Conservation (phyloP, 805 yeast species). For the Naumovozyma castellii region DNA sequence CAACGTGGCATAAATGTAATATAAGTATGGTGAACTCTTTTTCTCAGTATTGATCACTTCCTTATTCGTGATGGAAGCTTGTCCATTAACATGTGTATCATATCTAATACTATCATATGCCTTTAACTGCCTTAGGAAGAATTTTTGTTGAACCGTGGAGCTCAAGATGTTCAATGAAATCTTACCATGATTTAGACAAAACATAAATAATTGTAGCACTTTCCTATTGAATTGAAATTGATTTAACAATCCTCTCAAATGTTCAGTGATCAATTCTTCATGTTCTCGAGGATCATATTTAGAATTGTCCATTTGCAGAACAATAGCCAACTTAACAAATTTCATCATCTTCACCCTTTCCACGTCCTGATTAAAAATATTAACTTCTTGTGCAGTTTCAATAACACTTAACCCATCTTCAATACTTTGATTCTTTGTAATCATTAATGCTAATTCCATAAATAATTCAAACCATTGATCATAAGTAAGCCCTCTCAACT, state of each 20-base stretch:
- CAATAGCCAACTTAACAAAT: constrained; percentile 59
- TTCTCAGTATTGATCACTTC: constrained; percentile 34
- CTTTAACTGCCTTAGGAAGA: constrained; percentile 78
- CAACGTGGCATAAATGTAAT: constrained; percentile 71
- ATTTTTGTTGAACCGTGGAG: constrained; percentile 81
- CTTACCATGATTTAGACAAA: constrained; percentile 50
- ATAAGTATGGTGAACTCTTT: constrained; percentile 54
- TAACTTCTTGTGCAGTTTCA: constrained; percentile 66
- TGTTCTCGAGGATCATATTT: constrained; percentile 32
- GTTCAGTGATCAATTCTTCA: constrained; percentile 42
- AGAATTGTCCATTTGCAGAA: constrained; percentile 25
- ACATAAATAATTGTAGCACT: constrained; percentile 54
- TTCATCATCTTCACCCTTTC: constrained; percentile 49
- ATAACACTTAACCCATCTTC: constrained; percentile 62
- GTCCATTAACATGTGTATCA: constrained; percentile 55
- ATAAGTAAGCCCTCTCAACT: constrained; percentile 66
- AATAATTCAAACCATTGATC: constrained; percentile 80
- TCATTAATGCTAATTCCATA: constrained; percentile 64
- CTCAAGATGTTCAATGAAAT: constrained; percentile 52
- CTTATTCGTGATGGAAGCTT: constrained; percentile 60
- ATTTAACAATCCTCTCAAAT: constrained; percentile 54
- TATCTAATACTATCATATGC: constrained; percentile 67
- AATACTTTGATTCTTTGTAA: constrained; percentile 48
- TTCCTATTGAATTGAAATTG: constrained; percentile 69
- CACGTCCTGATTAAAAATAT: constrained; percentile 64